phyloP scores from a whole-genome alignment of 1,284 basidiomycete species.

The Cerioporus squamosus region DNA sequence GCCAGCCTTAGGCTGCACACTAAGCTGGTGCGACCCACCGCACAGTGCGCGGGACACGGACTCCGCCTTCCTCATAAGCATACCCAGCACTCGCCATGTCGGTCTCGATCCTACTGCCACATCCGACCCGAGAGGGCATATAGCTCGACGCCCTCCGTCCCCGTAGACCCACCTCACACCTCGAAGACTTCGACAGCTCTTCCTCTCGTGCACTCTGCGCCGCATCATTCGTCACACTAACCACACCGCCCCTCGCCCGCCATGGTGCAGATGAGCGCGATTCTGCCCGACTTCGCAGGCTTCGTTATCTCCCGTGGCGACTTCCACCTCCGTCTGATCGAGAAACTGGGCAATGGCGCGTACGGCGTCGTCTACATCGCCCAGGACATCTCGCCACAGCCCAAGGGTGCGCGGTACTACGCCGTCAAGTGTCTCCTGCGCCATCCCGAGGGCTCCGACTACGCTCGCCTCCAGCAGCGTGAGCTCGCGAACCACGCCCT shows the following conservation, averaged over 20 bases:
- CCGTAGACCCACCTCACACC: too few relatives aligned
- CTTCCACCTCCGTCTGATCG: conserved; percentile 44
- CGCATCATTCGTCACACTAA: too few relatives aligned
- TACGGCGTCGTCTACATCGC: conserved; percentile 74
- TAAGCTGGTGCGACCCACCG: conserved; percentile 2
- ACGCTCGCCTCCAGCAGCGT: conserved; percentile 38
- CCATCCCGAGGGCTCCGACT: conserved; percentile 63
- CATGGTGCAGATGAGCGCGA: conserved; percentile 32
- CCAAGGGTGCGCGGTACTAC: conserved; percentile 32
- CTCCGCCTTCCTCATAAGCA: neutral
- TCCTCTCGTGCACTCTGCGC: neutral
- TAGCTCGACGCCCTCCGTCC: neutral
- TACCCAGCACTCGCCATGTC: neutral
- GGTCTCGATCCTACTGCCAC: neutral
- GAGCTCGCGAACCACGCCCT: conserved; percentile 51
- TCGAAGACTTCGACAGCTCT: neutral
- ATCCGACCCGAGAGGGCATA: conserved; percentile 11
- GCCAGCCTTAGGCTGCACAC: neutral
- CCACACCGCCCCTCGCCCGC: neutral
- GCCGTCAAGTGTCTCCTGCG: conserved; percentile 72
- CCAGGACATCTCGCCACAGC: conserved; percentile 40
- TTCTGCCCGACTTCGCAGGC: conserved; percentile 33
- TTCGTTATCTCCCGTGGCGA: conserved; percentile 21
- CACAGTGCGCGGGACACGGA: neutral
- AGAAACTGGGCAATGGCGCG: conserved; percentile 63